A percentile compares a stretch with the other conserved stretches of the same genome.
These are phyloP conservation scores for Solanum hybrid DNA, from an alignment of 305 asterid species.

Conservation along the genomic window DNA sequence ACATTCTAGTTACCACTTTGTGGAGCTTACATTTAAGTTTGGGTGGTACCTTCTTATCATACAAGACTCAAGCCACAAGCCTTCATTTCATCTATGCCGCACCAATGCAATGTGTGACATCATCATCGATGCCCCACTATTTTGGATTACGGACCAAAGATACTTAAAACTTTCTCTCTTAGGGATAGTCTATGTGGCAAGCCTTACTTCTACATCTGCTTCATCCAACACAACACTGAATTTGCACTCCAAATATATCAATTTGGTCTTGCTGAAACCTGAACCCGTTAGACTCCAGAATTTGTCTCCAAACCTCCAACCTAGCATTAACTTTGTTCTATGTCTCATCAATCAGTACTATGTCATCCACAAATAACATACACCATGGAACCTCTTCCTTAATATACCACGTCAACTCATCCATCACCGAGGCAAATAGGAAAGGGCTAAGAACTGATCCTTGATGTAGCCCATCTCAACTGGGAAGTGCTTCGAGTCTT, in stretches of 20 bases:
- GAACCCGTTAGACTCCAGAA: not conserved
- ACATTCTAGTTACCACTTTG: not conserved
- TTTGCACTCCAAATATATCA: not conserved
- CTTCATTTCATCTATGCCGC: not conserved
- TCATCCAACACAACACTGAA: not conserved
- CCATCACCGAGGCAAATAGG: not conserved
- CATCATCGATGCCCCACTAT: not conserved
- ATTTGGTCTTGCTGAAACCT: not conserved
- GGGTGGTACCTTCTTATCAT: not conserved
- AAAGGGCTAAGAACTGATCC: not conserved
- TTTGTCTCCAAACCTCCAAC: not conserved
- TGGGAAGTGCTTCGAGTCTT: not conserved
- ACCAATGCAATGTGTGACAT: not conserved
- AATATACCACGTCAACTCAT: not conserved
- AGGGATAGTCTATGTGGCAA: not conserved
- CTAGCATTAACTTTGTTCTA: not conserved
- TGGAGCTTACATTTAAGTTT: not conserved
- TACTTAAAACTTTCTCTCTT: not conserved
- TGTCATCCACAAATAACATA: not conserved
- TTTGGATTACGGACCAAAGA: not conserved
- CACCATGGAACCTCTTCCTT: not conserved
- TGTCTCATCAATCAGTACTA: not conserved
- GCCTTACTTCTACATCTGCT: not conserved
- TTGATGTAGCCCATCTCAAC: not conserved
- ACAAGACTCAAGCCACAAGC: not conserved